Evolutionary conservation across 495 filamentous ascomycete genomes (phyloP), one percentile per base, ranked within the genome.

Genomic region (Chaetomium cochliodes): DNA sequence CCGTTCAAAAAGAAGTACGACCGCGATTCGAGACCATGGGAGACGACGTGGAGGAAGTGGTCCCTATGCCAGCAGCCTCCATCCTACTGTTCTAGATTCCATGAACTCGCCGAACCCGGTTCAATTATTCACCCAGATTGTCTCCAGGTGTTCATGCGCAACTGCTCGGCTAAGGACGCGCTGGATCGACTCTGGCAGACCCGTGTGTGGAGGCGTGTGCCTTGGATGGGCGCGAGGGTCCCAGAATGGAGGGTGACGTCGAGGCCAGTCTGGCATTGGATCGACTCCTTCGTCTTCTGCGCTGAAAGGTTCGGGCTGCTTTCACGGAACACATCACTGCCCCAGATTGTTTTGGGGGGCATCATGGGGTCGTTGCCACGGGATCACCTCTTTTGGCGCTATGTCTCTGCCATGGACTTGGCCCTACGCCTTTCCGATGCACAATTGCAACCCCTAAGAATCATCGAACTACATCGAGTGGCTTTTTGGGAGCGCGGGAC

Each of bases 121-220:
- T 59, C 41, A 23, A 16, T 25, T 12, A 16, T 59, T 25, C 57
- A 59, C 57, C 25, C 2, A 3, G 25, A 33, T 13, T 59, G 57
- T 13, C 57, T 59, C 1, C 23, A 59, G 42, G 2, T 59, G 16
- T 46, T 47, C 23, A 59, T 59, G 57, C 57, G 57, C 13, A 8
- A 59, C 57, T 59, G 33, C 57, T 30, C 57, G 5, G 57, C 57
- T 20, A 25, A 59, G 15, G 25, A 59, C 42, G 57, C 42, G 9
- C 25, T 59, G 2, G 57, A 59, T 20, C 57, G 57, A 6, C 41
- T 59, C 23, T 59, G 41, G 41, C 57, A 47, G 57, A 20, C 57
- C 2, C 49, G 41, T 22, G 26, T 59, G 0, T 59, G 57, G 57
- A 3, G 23, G 0, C 41, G 42, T 25, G 41, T 47, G 41, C 39